Evolutionary conservation across 257 asterid genomes (phyloP), one percentile per base, ranked within the genome.

Genomic region (Lantana camara): DNA sequence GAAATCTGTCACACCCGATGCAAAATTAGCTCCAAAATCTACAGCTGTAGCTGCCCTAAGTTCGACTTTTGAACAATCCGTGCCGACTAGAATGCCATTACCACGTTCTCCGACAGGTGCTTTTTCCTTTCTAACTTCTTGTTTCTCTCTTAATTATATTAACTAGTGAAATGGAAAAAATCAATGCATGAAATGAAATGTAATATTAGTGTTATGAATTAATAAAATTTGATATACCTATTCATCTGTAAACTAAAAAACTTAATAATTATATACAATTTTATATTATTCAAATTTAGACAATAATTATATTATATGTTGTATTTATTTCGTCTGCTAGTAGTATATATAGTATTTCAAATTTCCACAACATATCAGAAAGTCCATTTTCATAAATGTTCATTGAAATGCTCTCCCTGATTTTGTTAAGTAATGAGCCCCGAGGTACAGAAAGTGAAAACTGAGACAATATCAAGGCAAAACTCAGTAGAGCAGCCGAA

Each of bases 1-100:
- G 5, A 95, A 85, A 68, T 94, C 99, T 1, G 93, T 67, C 38
- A 90, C 96, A 27, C 89, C 96, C 1, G 97, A 88, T 72, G 79
- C 98, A 4, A 80, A 65, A 16, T 64, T 37, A 34, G 77, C 82
- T 57, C 67, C 88, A 32, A 85, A 75, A 82, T 82, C 98, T 61
- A 59, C 88, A 30, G 85, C 98, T 62, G 80, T 91, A 63, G 85
- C 90, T 19, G 84, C 96, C 38, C 67, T 91, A 24, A 86, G 70
- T 71, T 74, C 95, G 9, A 57, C 75, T 46, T 88, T 90, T 46
- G 95, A 91, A 30, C 83, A 69, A 15, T 35, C 78, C 59, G 69
- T 83, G 15, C 40, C 40, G 4, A 1, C 11, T 35, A 9, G 9
- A 35, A 63, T 86, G 23, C 95, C 96, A 35, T 63, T 86, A 29